These are phyloP conservation scores for Magnaporthiopsis poae DNA, from an alignment of 2,329 filamentous ascomycete species.

Conservation along the genomic window DNA sequence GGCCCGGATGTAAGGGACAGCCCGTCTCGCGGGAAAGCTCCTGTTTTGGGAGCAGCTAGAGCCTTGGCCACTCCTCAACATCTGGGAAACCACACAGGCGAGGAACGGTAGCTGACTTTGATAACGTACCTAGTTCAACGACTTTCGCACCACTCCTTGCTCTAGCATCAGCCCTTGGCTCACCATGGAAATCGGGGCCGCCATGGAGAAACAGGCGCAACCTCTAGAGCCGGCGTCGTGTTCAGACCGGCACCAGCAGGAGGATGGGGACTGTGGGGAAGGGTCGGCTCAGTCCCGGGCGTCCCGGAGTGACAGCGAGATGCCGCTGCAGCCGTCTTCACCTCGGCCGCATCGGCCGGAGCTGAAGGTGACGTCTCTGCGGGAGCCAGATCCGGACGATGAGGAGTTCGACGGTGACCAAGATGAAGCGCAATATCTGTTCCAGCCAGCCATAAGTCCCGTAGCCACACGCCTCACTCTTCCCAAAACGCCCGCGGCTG, in stretches of 20 bases:
- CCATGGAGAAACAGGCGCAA: neutral
- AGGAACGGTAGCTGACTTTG: neutral
- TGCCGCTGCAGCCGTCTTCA: too few species aligned
- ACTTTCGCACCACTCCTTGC: neutral
- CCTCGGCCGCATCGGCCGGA: neutral
- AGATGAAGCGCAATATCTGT: conserved; percentile 49
- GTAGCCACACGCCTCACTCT: conserved; percentile 46
- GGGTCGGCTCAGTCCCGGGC: too few species aligned
- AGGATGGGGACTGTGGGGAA: neutral
- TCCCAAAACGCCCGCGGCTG: conserved; percentile 43
- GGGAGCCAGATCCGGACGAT: conserved; percentile 17
- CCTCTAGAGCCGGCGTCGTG: neutral
- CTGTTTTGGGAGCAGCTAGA: neutral
- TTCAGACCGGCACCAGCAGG: neutral
- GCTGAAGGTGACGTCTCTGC: neutral
- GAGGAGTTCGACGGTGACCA: conserved; percentile 32
- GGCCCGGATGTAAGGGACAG: neutral
- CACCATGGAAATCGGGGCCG: neutral
- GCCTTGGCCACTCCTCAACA: neutral
- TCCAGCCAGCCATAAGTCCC: conserved; percentile 50
- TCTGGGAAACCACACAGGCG: neutral
- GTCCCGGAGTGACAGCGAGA: neutral
- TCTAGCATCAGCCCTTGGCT: neutral
- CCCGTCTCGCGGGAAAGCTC: neutral
- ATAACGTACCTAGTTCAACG: neutral